These are phyloP conservation scores for Aspergillus mulundensis DNA, from an alignment of 495 filamentous ascomycete genomes.

Conservation along the genomic window DNA sequence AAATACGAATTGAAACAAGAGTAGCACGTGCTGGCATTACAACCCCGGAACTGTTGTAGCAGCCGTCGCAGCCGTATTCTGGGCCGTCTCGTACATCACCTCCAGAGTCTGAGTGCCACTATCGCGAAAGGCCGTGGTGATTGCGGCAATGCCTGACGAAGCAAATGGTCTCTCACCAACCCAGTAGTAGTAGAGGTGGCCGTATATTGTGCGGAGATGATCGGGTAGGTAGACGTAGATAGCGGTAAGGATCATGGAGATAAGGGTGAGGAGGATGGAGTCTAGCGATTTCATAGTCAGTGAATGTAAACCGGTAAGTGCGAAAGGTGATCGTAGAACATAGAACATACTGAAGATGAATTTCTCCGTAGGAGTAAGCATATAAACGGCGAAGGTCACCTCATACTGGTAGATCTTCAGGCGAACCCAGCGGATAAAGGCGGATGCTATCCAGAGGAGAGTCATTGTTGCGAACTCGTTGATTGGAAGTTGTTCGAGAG, in stretches of 20 bases:
- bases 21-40: conserved; percentile 29
- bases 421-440: conserved; percentile 60
- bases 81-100: conserved; percentile 42
- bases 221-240: conserved; percentile 88
- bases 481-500: background rate
- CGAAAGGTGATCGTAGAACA: background rate
- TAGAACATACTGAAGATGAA: conserved; percentile 72
- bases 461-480: conserved; percentile 21
- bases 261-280: conserved; percentile 82
- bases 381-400: conserved; percentile 80
- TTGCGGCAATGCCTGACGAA: conserved; percentile 28
- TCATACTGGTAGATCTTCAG: conserved; percentile 84
- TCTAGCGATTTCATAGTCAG: conserved; percentile 48
- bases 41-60: conserved; percentile 34
- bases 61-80: conserved; percentile 35
- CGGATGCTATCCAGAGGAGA: conserved; percentile 36
- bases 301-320: background rate
- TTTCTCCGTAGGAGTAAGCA: conserved; percentile 79
- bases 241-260: conserved; percentile 79
- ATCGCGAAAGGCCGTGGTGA: conserved; percentile 38
- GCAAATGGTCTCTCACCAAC: conserved; percentile 62
- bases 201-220: conserved; percentile 72
- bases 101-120: conserved; percentile 32
- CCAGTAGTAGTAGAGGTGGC: conserved; percentile 91
- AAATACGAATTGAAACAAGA: background rate